Percentiles rank a stretch among this genome's conserved stretches.
phyloP scores from a whole-genome alignment of 1,139 yeast species.

The Suhomyces taliae region DNA sequence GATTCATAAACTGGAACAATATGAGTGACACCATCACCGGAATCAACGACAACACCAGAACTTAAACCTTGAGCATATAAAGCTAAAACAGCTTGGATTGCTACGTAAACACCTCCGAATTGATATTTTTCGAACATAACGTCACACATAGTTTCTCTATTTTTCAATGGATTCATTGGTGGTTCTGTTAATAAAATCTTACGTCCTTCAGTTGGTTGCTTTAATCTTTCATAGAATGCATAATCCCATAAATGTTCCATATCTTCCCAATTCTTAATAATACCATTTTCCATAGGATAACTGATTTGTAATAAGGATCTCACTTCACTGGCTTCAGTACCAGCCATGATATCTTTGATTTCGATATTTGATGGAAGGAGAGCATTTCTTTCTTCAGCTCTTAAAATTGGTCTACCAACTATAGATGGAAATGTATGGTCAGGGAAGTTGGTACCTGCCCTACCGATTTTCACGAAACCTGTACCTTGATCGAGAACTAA shows the following conservation, averaged over 20 bases:
- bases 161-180: slow-evolving; percentile 94
- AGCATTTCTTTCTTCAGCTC: slow-evolving; percentile 88
- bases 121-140: slow-evolving; percentile 96
- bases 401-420: slow-evolving; percentile 94
- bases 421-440: slow-evolving; percentile 98
- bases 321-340: slow-evolving; percentile 90
- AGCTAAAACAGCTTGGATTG: slow-evolving; percentile 97
- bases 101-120: slow-evolving; percentile 96
- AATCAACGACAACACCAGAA: slow-evolving; percentile 98
- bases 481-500: slow-evolving; percentile 98
- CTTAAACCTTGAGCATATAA: slow-evolving; percentile 95
- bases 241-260: slow-evolving; percentile 99
- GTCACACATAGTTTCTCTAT: slow-evolving; percentile 92
- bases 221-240: slow-evolving; percentile 89
- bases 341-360: slow-evolving; percentile 94
- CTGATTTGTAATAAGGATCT: slow-evolving; percentile 87
- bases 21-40: slow-evolving; percentile 88
- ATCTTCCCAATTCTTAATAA: slow-evolving; percentile 96
- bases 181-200: slow-evolving; percentile 93
- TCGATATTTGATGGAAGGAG: slow-evolving; percentile 59
- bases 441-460: slow-evolving; percentile 97
- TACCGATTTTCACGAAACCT: slow-evolving; percentile 92
- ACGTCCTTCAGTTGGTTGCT: slow-evolving; percentile 70
- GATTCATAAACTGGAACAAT: slow-evolving; percentile 98
- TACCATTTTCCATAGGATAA: slow-evolving; percentile 98